Evolutionary conservation across 495 filamentous ascomycete species (phyloP).

Genomic region (Hyaloscypha hepaticicola): DNA sequence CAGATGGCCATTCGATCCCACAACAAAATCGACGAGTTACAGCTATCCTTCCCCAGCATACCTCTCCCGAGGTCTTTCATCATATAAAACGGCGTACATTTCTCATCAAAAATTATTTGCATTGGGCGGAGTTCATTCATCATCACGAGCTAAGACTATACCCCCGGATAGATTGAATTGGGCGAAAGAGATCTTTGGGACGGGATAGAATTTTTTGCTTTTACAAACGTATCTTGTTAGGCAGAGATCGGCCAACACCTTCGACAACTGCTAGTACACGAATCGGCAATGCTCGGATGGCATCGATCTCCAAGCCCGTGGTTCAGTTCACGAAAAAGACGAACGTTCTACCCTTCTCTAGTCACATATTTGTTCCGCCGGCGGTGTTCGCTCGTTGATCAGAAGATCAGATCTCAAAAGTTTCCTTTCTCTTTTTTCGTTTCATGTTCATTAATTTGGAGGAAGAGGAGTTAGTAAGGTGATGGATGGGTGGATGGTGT

Average conservation of each 20-base stretch:
- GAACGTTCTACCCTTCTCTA: constrained; percentile 8
- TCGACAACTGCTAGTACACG: neutral
- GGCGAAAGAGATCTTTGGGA: constrained; percentile 10
- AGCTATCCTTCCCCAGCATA: constrained; percentile 1
- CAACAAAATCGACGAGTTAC: neutral
- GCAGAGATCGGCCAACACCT: neutral
- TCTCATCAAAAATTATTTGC: constrained; percentile 14
- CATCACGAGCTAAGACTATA: constrained; percentile 24
- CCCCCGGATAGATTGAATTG: constrained; percentile 23
- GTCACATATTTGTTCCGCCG: constrained; percentile 11
- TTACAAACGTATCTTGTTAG: constrained; percentile 8
- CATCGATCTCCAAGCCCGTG: neutral
- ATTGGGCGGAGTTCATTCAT: constrained; percentile 26
- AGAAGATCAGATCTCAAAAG: constrained; percentile 5
- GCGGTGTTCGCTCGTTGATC: constrained; percentile 2
- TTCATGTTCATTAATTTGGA: neutral
- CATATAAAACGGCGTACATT: constrained; percentile 16
- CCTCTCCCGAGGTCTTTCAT: neutral
- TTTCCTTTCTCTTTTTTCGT: neutral
- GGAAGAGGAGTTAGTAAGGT: neutral
- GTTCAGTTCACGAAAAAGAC: constrained; percentile 1
- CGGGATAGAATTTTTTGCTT: constrained; percentile 6
- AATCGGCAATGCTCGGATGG: neutral
- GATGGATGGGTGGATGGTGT: neutral
- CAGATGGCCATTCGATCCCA: neutral